Evolutionary conservation across 2,329 filamentous ascomycete genomes (phyloP), one percentile per base, ranked within the genome.

Genomic region (Curvularia eragrostidis): DNA sequence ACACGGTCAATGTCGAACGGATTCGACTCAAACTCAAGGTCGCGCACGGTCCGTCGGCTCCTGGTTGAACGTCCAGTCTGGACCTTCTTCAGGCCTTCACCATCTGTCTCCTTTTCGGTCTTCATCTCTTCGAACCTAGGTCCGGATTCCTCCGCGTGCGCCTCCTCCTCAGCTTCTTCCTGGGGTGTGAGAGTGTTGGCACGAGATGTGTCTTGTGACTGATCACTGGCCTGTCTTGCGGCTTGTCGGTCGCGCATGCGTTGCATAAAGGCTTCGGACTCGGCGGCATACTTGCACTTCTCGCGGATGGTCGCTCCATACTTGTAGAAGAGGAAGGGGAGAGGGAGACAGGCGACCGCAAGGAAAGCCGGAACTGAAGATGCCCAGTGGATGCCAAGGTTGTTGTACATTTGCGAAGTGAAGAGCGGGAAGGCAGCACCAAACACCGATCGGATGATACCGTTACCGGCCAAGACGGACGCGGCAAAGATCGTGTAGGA

Each of bases 361-460:
- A 94, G 80, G 78, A 94, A 93, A 0, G 87, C 91, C 0, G 90
- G 90, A 13, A 94, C 79, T 0, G 85, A 87, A 32, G 83, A 87
- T 1, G 89, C 91, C 91, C 90, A 93, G 78, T 93, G 89, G 54
- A 90, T 87, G 47, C 90, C 76, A 4, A 78, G 62, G 26, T 64
- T 52, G 10, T 59, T 59, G 66, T 82, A 83, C 80, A 83, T 91
- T 68, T 91, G 87, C 1, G 81, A 83, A 0, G 89, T 87, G 73
- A 95, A 95, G 1, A 95, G 83, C 0, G 91, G 91, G 80, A 96
- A 95, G 1, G 84, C 87, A 2, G 91, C 90, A 62, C 90, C 91
- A 61, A 88, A 89, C 8, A 93, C 80, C 0, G 90, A 93, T 65
- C 92, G 88, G 36, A 96, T 78, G 70, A 96, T 89, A 0, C 91